Evolutionary conservation across 2,329 filamentous ascomycete species (phyloP).

Genomic region (Ploettnerulaceae sp.): DNA sequence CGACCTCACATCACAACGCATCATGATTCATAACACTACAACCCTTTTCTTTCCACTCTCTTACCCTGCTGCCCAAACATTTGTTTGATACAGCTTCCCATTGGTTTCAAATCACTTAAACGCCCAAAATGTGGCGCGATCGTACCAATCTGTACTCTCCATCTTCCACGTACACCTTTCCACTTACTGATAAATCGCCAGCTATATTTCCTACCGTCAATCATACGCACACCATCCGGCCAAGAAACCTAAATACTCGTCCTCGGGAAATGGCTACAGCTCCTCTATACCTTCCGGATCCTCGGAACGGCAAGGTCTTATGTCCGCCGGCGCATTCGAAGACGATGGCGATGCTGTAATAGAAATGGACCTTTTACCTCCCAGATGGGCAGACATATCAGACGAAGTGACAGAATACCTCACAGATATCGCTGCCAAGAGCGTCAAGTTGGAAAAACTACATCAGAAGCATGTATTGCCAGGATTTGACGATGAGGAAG

Average conservation of each 20-base stretch:
- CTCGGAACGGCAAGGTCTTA: conserved; percentile 72
- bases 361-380: conserved; percentile 95
- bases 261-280: conserved; percentile 50
- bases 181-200: conserved; percentile 39
- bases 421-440: conserved; percentile 73
- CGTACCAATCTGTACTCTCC: conserved; percentile 83
- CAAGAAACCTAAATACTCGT: conserved; percentile 68
- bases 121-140: conserved; percentile 93
- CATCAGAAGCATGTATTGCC: conserved; percentile 97
- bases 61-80: background rate
- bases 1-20: conserved; percentile 8
- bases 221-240: conserved; percentile 93
- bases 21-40: conserved; percentile 15
- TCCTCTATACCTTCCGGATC: conserved; percentile 53
- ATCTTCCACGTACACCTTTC: conserved; percentile 21
- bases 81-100: conserved; percentile 7
- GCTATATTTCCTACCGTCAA: conserved; percentile 98
- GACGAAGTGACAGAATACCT: conserved; percentile 88
- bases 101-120: conserved; percentile 5
- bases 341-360: conserved; percentile 93
- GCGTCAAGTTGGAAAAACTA: conserved; percentile 79
- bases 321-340: conserved; percentile 70
- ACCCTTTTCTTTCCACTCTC: background rate
- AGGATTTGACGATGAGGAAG: conserved; percentile 91
- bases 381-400: conserved; percentile 91